Evolutionary conservation across 2,329 filamentous ascomycete species (phyloP).

Genomic region (Hymenoscyphus linearis): DNA sequence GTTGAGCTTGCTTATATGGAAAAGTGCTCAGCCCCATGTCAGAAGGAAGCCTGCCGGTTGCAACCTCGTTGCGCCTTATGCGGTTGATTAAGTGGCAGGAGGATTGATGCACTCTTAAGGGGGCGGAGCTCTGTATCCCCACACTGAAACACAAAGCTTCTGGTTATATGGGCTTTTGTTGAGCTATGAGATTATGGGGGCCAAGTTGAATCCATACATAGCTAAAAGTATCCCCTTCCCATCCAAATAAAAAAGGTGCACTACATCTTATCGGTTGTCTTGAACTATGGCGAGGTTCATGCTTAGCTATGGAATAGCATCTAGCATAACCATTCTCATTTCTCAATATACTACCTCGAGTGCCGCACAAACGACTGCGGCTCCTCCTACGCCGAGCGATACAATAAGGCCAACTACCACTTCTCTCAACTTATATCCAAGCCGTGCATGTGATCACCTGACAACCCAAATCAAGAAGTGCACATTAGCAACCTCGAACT

Average conservation of each 20-base stretch:
- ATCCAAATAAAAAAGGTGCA: not conserved
- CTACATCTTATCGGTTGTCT: not conserved
- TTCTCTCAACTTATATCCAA: not conserved
- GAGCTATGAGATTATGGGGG: no score
- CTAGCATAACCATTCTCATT: not conserved
- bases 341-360: not conserved
- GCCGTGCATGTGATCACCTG: not conserved
- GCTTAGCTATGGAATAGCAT: not conserved
- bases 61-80: not conserved
- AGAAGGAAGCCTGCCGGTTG: not conserved
- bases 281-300: not conserved
- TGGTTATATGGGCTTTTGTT: not conserved
- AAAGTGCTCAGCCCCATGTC: not conserved
- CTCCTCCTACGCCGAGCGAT: not conserved
- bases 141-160: not conserved
- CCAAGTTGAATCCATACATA: no score
- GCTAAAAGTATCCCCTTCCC: no score
- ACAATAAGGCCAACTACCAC: not conserved
- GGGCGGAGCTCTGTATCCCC: not conserved
- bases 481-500: not conserved
- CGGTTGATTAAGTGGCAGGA: not conserved
- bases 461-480: not conserved
- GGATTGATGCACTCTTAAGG: not conserved
- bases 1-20: not conserved
- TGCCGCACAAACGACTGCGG: not conserved